Evolutionary conservation across 306 rosid genomes (phyloP), one percentile per base, ranked within the genome.

Genomic region (Boehmeria nivea): DNA sequence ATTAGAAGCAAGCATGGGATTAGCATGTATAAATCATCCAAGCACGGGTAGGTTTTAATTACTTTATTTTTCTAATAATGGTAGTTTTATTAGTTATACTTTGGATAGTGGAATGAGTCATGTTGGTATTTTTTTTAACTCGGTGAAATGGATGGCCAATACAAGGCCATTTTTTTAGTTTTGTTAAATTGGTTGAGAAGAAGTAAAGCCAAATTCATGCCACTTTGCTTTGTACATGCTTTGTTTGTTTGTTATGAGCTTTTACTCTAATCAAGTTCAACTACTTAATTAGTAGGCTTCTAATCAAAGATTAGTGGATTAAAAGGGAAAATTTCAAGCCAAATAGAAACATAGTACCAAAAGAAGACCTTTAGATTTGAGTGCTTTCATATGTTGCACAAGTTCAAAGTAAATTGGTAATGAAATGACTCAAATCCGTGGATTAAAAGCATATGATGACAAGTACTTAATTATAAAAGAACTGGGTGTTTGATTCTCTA

Each of bases 231-330:
- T 6, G 37, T 12, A 40, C 5, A 40, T 26, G 28, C 15, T 11
- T 26, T 25, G 18, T 51, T 24, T 4, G 38, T 38, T 20, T 56
- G 19, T 44, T 43, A 12, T 6, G 12, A 27, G 12, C 17, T 59
- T 59, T 19, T 24, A 57, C 39, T 15, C 38, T 4, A 57, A 57
- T 42, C 51, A 42, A 38, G 39, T 56, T 39, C 43, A 23, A 24
- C 13, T 40, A 3, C 27, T 12, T 57, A 40, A 25, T 25, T 14
- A 57, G 43, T 57, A 22, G 36, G 37, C 22, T 9, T 57, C 27
- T 39, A 21, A 15, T 23, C 36, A 12, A 38, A 36, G 48, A 57
- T 39, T 39, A 23, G 36, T 21, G 61, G 36, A 19, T 54, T 22
- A 6, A 18, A 31, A 17, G 12, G 26, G 17, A 31, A 33, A n/a